Percentiles rank a stretch among this genome's conserved stretches.
Conservation (phyloP, 495 filamentous ascomycete genomes). For the Podospora comata region DNA sequence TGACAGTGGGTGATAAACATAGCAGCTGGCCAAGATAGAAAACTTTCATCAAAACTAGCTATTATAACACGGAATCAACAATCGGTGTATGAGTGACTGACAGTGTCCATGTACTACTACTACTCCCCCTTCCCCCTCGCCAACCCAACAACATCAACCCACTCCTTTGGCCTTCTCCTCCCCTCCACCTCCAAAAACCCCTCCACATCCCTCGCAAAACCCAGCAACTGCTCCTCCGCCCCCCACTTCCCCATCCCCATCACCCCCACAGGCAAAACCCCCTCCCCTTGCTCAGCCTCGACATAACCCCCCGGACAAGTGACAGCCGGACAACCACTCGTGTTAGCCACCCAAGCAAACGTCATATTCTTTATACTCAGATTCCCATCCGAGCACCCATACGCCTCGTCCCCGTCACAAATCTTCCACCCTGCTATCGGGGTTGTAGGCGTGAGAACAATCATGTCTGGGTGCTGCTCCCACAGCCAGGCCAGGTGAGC, state of each 20-base stretch:
- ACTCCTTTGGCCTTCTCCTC: conserved; percentile 38
- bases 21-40: no score
- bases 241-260: conserved; percentile 94
- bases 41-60: no score
- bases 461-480: conserved; percentile 65
- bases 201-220: conserved; percentile 70
- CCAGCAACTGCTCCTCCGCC: conserved; percentile 71
- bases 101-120: background rate
- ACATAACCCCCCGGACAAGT: conserved; percentile 73
- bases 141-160: conserved; percentile 42
- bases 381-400: conserved; percentile 73
- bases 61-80: background rate
- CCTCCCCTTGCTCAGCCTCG: conserved; percentile 45
- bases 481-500: conserved; percentile 73
- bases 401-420: conserved; percentile 46
- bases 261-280: conserved; percentile 66
- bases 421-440: conserved; percentile 73
- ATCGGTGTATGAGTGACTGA: background rate
- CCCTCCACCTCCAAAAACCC: conserved; percentile 39
- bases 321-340: conserved; percentile 76
- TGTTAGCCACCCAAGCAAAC: conserved; percentile 87
- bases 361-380: conserved; percentile 73
- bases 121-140: conserved; percentile 22
- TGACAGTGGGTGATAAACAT: no score
- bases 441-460: conserved; percentile 76